Percentiles rank a stretch among this genome's conserved stretches.
These are phyloP conservation scores for Mycena galopus DNA, from an alignment of 768 basidiomycete genomes.

Conservation along the genomic window DNA sequence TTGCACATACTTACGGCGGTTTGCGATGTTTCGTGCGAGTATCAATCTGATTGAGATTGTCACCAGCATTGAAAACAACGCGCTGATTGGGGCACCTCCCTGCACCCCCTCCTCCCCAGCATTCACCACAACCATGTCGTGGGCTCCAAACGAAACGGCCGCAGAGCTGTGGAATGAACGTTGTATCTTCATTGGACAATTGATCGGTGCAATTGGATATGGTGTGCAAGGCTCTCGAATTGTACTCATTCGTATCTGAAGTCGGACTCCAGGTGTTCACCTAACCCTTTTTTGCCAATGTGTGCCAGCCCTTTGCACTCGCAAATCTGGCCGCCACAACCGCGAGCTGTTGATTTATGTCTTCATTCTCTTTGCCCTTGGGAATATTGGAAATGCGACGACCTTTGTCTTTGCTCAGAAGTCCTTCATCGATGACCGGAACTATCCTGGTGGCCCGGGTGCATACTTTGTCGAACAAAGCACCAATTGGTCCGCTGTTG, in stretches of 20 bases:
- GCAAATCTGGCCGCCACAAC: background rate
- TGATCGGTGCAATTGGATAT: background rate
- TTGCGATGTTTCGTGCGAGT: background rate
- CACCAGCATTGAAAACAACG: background rate
- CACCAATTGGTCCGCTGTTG: background rate
- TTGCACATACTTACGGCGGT: background rate
- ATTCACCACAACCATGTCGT: background rate
- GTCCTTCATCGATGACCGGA: slow-evolving; percentile 26
- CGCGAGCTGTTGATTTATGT: slow-evolving; percentile 6
- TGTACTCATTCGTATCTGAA: background rate
- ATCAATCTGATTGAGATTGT: background rate
- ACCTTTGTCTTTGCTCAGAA: slow-evolving; percentile 21
- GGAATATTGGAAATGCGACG: slow-evolving; percentile 22
- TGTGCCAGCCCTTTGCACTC: background rate
- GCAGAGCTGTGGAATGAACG: no score
- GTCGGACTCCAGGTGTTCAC: no score
- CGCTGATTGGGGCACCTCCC: background rate
- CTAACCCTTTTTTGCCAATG: background rate
- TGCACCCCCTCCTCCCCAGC: background rate
- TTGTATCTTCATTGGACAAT: background rate
- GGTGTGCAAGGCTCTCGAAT: background rate
- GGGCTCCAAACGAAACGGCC: no score
- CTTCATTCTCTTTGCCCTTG: slow-evolving; percentile 23
- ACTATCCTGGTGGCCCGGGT: slow-evolving; percentile 30
- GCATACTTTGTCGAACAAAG: slow-evolving; percentile 30